Evolutionary conservation across 2,329 filamentous ascomycete species (phyloP), one percentile per base, ranked within the genome.

Genomic region (Phaeophleospora eucalypticola): DNA sequence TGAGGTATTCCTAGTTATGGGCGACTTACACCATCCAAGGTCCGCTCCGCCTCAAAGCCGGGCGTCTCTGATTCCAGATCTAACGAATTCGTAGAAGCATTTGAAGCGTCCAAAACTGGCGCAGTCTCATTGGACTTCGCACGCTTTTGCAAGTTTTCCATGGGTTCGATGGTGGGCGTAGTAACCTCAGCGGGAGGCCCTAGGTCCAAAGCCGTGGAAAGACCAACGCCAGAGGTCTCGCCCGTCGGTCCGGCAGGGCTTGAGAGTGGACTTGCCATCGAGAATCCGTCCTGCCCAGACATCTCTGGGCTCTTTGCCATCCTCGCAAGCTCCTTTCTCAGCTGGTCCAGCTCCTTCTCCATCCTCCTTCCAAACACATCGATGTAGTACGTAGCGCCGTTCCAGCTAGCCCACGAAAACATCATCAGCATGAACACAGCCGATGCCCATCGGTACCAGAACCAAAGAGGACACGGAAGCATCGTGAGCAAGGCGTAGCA

Each of bases 311-410:
- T 59, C 49, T 63, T 63, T 4, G 57, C 49, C 58, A 63, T 58
- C 9, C 59, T 46, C 14, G 56, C 56, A 7, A 98, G 89, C 63
- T 98, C 93, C 45, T 81, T 81, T 69, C 86, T 90, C 71, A 98
- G 79, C 43, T 84, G 79, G 65, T 98, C 90, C 10, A 98, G 76
- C 68, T 98, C 93, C 64, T 91, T 95, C 73, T 98, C 89, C 75
- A 98, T 97, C 2, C 90, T 82, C 61, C 87, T 95, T 44, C 94
- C 93, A 65, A 97, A 98, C 1, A 97, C 88, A 60, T 98, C 93
- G 62, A 98, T 97, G 69, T 98, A 98, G 68, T 87, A 98, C 0
- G 90, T 97, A 15, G 93, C 89, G 24, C 93, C 93, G 59, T 98
- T 98, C 73, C 96, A 94, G 46, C 96, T 86, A 58, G 88, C 94